phyloP scores from a whole-genome alignment of 2,329 filamentous ascomycete genomes.

The Paraphaeosphaeria minitans region DNA sequence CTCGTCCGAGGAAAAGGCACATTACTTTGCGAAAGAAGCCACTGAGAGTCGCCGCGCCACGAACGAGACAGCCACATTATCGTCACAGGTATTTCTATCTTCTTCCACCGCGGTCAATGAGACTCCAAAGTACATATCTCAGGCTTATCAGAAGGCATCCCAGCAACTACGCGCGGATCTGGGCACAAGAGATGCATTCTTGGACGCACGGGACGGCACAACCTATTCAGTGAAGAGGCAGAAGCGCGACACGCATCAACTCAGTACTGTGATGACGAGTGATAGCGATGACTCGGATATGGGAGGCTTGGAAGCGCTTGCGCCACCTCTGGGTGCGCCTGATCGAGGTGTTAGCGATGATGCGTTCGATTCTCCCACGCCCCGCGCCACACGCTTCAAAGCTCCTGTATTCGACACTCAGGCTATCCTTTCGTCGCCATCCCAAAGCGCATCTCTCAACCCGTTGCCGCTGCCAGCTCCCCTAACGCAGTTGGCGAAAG shows the following conservation, averaged over 20 bases:
- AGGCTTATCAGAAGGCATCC: constrained; percentile 25
- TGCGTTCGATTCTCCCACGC: constrained; percentile 35
- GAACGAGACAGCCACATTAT: constrained; percentile 10
- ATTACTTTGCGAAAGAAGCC: constrained; percentile 23
- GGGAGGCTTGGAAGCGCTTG: neutral
- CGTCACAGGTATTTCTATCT: constrained; percentile 17
- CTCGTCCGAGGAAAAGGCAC: constrained; percentile 24
- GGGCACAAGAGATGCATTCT: constrained; percentile 1
- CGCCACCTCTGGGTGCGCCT: constrained; percentile 11
- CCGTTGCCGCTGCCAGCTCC: constrained; percentile 18
- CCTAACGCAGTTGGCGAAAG: constrained; percentile 11
- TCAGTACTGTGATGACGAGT: constrained; percentile 15
- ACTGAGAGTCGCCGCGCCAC: constrained; percentile 10
- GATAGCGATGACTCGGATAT: constrained; percentile 1
- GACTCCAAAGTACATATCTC: constrained; percentile 30
- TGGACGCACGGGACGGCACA: constrained; percentile 8
- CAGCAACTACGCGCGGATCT: constrained; percentile 26
- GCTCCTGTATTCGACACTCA: constrained; percentile 38
- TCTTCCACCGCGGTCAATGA: constrained; percentile 30
- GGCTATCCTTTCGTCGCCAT: constrained; percentile 41
- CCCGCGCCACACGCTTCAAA: constrained; percentile 28
- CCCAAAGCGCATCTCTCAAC: constrained; percentile 17
- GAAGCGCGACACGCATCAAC: constrained; percentile 19
- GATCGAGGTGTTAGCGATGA: constrained; percentile 17
- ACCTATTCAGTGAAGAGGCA: constrained; percentile 23